Evolutionary conservation across 805 yeast genomes (phyloP), one percentile per base, ranked within the genome.

Genomic region (Diddensiella transvaalensis): DNA sequence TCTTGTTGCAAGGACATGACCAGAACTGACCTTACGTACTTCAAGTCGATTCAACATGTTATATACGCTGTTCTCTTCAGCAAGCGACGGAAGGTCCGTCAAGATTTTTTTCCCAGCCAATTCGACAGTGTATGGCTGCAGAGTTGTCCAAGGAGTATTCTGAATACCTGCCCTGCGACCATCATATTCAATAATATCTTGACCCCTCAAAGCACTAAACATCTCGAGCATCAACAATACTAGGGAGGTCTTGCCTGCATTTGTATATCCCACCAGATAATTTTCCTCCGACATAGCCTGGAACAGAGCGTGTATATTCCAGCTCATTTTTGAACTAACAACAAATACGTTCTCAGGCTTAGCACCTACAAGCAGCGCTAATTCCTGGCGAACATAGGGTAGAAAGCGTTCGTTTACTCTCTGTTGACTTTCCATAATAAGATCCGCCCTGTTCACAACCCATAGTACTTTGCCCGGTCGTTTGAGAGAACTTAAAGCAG

Each of bases 241-340:
- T 55, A 88, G 73, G 0, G 88, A 76, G 0, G 93, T 82, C 58
- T 87, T 87, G 52, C 96, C 96, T 2, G 91, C 88, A 58, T 95
- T 95, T 1, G 96, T 87, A 63, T 93, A 75, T 19, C 96, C 97
- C 41, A 88, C 91, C 60, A 89, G 54, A 40, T 52, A 62, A 29
- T 60, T 57, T 4, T 48, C 54, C 8, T 47, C 49, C 0, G 71
- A 70, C 4, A 83, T 58, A 4, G 57, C 57, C 1, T 64, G 56
- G 5, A 71, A 53, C 2, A 84, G 58, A 1, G 60, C 56, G 1
- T 67, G 58, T 2, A 77, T 57, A 26, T 76, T 73, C 89, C 89
- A 83, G 22, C 71, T 70, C 5, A 67, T 65, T 29, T 65, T 67
- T 0, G 82, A 80, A 48, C 85, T 78, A 1, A 73, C 75, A 2